Evolutionary conservation across 257 asterid species (phyloP).

Genomic region (Rubia yunnanensis): DNA sequence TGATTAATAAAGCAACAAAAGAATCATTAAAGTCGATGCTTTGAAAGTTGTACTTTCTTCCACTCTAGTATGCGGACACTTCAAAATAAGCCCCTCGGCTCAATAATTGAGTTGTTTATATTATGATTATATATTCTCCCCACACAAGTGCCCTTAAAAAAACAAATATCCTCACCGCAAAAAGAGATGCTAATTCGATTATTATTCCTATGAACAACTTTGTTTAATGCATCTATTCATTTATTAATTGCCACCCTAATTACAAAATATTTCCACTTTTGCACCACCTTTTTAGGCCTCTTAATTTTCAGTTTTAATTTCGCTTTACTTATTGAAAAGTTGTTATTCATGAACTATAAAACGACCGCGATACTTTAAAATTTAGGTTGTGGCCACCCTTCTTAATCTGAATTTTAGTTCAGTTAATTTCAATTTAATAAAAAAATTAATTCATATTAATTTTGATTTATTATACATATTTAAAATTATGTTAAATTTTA

Average conservation of each 20-base stretch:
- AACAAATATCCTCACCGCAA: slow-evolving; percentile 3
- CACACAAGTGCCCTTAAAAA: slow-evolving; percentile 12
- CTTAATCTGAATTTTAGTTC: too few species aligned
- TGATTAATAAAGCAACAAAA: slow-evolving; percentile 8
- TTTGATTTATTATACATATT: too few species aligned
- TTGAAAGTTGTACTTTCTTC: slow-evolving; percentile 17
- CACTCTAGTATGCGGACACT: slow-evolving; percentile 28
- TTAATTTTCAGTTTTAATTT: too few species aligned
- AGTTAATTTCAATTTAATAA: too few species aligned
- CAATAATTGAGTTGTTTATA: slow-evolving; percentile 32
- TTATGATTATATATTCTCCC: slow-evolving; percentile 14
- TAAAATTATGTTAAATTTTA: too few species aligned
- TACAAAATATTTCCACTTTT: background rate
- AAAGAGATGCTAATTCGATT: slow-evolving; percentile 7
- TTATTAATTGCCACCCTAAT: slow-evolving; percentile 1
- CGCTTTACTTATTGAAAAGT: background rate
- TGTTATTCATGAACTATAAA: too few species aligned
- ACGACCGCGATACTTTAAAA: too few species aligned
- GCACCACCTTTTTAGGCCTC: background rate
- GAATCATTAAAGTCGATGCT: slow-evolving; percentile 17
- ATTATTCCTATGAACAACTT: slow-evolving; percentile 7
- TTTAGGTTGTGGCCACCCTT: too few species aligned
- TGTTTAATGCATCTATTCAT: background rate
- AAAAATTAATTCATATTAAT: too few species aligned
- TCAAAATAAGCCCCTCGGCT: slow-evolving; percentile 15